Evolutionary conservation across 2,329 filamentous ascomycete genomes (phyloP), one percentile per base, ranked within the genome.

Genomic region (Calonectria hongkongensis): DNA sequence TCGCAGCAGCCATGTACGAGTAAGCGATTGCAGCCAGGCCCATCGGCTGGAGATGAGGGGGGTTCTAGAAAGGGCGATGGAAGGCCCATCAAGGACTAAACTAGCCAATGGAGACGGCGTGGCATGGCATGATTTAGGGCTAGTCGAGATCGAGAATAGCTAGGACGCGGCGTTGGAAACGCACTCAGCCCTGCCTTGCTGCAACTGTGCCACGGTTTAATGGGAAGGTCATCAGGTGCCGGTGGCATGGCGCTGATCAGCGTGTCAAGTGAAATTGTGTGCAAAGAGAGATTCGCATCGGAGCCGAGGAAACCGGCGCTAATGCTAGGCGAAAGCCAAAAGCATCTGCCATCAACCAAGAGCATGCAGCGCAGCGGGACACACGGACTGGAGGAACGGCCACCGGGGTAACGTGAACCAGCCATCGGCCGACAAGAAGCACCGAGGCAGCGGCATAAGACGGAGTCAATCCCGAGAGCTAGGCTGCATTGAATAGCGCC

Each of bases 51-150:
- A 79, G 64, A 79, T 79, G 77, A 79, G 72, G 71, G 51, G 54
- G 41, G 56, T 78, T 79, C 77, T 79, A 79, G 77, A 79, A 79
- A 72, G 71, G 75, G 68, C 70, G 56, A 70, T 68, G 76, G 77
- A 79, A 79, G 77, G 62, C 68, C 58, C 60, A 68, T 60, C 36
- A 50, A 62, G 66, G 43, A 28, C 48, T 8, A 21, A 25, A 27
- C 36, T 25, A 66, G 68, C 77, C 77, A 79, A 78, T 79, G 15
- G 60, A 21, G 71, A 15, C 27, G 28, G 39, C 41, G 45, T 50
- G 66, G 62, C 7, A 50, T 70, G 62, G 66, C 39, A 68, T 72
- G 66, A 67, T 67, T 39, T 27, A 50, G 47, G 21, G 67, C 68
- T 76, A 74, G 69, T 45, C 62, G 33, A 47, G 56, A 75, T 71